Evolutionary conservation across 2,329 filamentous ascomycete genomes (phyloP).

Genomic region (Botrytis fabae): DNA sequence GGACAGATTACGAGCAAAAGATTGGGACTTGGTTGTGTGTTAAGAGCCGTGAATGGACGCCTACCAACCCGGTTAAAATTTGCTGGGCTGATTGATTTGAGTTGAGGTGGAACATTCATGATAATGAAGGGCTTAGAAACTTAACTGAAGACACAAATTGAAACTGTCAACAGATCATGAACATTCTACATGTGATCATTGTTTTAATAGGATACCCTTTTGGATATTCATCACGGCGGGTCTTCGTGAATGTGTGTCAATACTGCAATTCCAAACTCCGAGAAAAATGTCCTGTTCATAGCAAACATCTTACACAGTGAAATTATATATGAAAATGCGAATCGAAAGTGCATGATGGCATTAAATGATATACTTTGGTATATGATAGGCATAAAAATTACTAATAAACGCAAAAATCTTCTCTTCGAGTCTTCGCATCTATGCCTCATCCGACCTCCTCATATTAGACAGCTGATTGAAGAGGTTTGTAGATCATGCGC

Average conservation of each 20-base stretch:
- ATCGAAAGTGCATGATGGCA: background rate
- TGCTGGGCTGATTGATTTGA: background rate
- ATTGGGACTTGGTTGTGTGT: slow-evolving; percentile 19
- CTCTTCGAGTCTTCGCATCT: background rate
- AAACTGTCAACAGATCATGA: background rate
- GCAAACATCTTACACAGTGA: background rate
- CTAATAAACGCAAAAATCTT: background rate
- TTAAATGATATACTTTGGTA: background rate
- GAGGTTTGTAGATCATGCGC: background rate
- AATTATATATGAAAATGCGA: background rate
- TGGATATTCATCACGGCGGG: background rate
- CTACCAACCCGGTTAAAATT: slow-evolving; percentile 11
- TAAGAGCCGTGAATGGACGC: slow-evolving; percentile 19
- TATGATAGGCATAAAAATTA: background rate
- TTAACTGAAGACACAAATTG: background rate
- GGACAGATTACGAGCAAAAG: background rate
- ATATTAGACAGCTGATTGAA: background rate
- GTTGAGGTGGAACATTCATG: background rate
- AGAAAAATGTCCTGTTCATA: accelerated
- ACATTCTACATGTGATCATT: background rate
- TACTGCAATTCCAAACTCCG: background rate
- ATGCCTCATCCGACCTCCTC: background rate
- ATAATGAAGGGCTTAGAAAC: background rate
- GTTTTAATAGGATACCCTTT: accelerated
- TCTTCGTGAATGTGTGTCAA: no score